phyloP scores from a whole-genome alignment of 2,329 filamentous ascomycete genomes.

The Ophiostoma quercus region DNA sequence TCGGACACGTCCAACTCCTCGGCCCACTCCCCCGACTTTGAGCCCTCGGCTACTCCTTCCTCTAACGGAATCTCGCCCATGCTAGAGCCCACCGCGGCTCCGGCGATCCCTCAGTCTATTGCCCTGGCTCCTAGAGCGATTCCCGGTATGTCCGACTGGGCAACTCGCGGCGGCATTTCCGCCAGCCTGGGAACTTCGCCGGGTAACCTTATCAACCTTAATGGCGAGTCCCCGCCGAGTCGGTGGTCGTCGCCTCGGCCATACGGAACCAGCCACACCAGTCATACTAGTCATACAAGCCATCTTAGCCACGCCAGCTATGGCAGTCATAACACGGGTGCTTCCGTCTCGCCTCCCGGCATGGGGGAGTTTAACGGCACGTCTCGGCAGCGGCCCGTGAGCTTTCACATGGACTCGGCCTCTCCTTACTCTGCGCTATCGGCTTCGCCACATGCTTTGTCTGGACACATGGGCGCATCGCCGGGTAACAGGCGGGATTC shows the following conservation, averaged over 20 bases:
- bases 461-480: slow-evolving; percentile 35
- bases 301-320: slow-evolving; percentile 24
- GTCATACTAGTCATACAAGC: slow-evolving; percentile 25
- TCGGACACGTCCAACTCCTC: slow-evolving; percentile 43
- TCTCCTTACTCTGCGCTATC: slow-evolving; percentile 35
- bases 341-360: slow-evolving; percentile 39
- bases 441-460: slow-evolving; percentile 36
- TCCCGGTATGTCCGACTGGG: slow-evolving; percentile 42
- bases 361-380: slow-evolving; percentile 24
- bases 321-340: slow-evolving; percentile 27
- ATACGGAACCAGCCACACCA: slow-evolving; percentile 32
- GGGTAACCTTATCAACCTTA: slow-evolving; percentile 48
- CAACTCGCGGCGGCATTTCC: slow-evolving; percentile 33
- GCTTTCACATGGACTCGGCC: slow-evolving; percentile 48
- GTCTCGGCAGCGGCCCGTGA: slow-evolving; percentile 44
- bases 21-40: slow-evolving; percentile 44
- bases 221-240: slow-evolving; percentile 50
- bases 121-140: slow-evolving; percentile 41
- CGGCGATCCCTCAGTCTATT: slow-evolving; percentile 35
- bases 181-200: slow-evolving; percentile 46
- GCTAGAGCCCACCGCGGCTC: slow-evolving; percentile 46
- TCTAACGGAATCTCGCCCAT: slow-evolving; percentile 46
- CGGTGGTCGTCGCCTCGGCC: slow-evolving; percentile 46
- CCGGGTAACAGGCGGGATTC: slow-evolving; percentile 43
- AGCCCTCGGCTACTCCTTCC: slow-evolving; percentile 37